Conservation (phyloP, 441 rosid species). For the Erodium texanum region DNA sequence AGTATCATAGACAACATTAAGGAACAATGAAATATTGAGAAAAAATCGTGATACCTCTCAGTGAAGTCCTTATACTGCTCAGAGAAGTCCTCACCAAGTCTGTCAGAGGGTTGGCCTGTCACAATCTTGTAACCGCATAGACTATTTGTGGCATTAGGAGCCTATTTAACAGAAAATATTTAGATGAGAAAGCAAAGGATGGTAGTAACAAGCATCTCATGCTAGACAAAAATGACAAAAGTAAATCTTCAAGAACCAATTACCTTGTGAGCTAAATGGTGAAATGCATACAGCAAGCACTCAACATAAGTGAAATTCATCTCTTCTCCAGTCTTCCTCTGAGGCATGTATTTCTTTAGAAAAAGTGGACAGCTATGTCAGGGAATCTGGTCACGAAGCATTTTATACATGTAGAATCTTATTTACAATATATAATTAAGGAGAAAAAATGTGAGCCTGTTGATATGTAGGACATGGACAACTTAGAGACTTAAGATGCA, state of each 20-base stretch:
- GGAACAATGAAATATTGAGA: neutral
- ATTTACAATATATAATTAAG: neutral
- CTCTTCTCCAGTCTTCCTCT: slow-evolving; percentile 82
- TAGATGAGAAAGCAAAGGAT: slow-evolving; percentile 20
- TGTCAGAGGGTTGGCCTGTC: slow-evolving; percentile 97
- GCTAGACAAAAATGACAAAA: slow-evolving; percentile 4
- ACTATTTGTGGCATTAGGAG: slow-evolving; percentile 90
- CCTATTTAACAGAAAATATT: slow-evolving; percentile 39
- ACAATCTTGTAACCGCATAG: slow-evolving; percentile 93
- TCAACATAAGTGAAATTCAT: slow-evolving; percentile 88
- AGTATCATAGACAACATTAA: neutral
- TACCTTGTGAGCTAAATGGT: slow-evolving; percentile 83
- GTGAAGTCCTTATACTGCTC: slow-evolving; percentile 72
- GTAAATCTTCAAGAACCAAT: slow-evolving; percentile 7
- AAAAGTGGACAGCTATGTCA: slow-evolving; percentile 3
- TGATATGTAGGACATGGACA: too few relatives aligned
- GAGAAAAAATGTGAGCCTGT: neutral
- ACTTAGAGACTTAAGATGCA: neutral
- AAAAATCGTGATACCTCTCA: slow-evolving; percentile 46
- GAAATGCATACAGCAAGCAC: slow-evolving; percentile 74
- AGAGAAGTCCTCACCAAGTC: slow-evolving; percentile 96
- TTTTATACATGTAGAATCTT: neutral
- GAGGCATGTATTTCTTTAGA: slow-evolving; percentile 78
- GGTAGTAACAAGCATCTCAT: neutral
- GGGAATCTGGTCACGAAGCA: neutral